Percentiles rank a stretch among this genome's conserved stretches.
Conservation (phyloP, 345 rosid species). For the Populus davidiana region DNA sequence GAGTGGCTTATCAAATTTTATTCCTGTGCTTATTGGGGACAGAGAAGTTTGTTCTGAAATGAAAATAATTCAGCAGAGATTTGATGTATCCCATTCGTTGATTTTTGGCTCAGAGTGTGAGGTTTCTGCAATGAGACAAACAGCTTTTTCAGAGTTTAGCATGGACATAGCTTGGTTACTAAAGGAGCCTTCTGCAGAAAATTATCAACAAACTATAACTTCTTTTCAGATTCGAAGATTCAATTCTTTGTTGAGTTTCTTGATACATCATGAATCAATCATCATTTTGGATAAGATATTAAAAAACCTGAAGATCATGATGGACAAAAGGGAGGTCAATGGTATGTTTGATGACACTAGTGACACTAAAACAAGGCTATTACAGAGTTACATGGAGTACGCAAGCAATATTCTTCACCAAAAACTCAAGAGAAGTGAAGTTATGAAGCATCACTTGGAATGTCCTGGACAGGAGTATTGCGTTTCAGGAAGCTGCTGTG, state of each 20-base stretch:
- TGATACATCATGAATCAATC: conserved; percentile 50
- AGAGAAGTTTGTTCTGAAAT: conserved; percentile 72
- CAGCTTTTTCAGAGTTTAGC: conserved; percentile 54
- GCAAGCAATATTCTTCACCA: conserved; percentile 35
- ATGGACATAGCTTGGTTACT: conserved; percentile 87
- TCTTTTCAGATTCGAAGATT: conserved; percentile 66
- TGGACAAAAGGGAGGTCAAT: conserved; percentile 34
- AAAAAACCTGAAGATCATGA: conserved; percentile 45
- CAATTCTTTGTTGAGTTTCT: conserved; percentile 50
- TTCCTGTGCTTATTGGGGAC: conserved; percentile 76
- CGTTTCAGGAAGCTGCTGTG: conserved; percentile 34
- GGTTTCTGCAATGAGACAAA: conserved; percentile 42
- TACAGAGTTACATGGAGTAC: conserved; percentile 44
- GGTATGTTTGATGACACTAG: conserved; percentile 25
- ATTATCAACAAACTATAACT: conserved; percentile 33
- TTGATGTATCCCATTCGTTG: conserved; percentile 40
- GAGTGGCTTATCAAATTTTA: conserved; percentile 84
- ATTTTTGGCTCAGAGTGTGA: conserved; percentile 39
- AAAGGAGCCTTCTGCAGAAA: conserved; percentile 57
- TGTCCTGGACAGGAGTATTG: conserved; percentile 15
- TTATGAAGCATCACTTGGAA: conserved; percentile 17
- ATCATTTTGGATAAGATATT: conserved; percentile 53
- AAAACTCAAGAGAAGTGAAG: conserved; percentile 32
- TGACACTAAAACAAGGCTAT: conserved; percentile 41
- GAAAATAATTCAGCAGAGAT: conserved; percentile 56